phyloP scores from a whole-genome alignment of 805 yeast species.

The Clavispora fructus region DNA sequence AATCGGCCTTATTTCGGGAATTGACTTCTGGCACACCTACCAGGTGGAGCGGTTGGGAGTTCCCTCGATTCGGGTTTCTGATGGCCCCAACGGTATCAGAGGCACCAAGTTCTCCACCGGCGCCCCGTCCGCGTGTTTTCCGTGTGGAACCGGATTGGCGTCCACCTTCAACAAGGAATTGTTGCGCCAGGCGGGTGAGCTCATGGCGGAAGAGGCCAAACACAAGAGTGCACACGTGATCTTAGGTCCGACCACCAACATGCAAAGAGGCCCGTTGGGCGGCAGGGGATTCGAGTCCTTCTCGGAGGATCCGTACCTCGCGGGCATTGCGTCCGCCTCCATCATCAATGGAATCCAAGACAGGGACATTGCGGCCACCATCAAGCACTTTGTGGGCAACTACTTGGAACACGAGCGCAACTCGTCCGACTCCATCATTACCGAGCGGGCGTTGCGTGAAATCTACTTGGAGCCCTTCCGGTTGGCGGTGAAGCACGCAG shows the following conservation, averaged over 20 bases:
- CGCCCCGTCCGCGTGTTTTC: conserved; percentile 28
- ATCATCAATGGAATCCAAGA: conserved; percentile 26
- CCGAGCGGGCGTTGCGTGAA: conserved; percentile 28
- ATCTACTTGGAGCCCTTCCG: conserved; percentile 31
- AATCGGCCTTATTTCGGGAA: conserved; percentile 32
- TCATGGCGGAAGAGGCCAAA: conserved; percentile 30
- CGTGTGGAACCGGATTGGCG: conserved; percentile 31
- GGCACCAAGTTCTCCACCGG: conserved; percentile 26
- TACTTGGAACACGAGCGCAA: conserved; percentile 30
- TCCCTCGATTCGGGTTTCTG: conserved; percentile 41
- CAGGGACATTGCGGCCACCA: conserved; percentile 25
- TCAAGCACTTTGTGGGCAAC: conserved; percentile 30
- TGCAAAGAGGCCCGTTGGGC: conserved; percentile 30
- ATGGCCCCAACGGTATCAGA: conserved; percentile 32
- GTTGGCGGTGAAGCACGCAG: conserved; percentile 25
- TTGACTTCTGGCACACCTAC: conserved; percentile 49
- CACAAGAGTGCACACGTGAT: conserved; percentile 27
- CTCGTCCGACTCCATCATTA: conserved; percentile 23
- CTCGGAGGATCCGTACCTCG: conserved; percentile 28
- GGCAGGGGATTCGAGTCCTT: conserved; percentile 32
- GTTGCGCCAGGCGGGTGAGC: conserved; percentile 22
- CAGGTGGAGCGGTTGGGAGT: conserved; percentile 35
- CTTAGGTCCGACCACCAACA: conserved; percentile 29
- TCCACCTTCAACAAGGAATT: conserved; percentile 26
- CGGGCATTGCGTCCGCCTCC: conserved; percentile 23